Base-by-base conservation (phyloP, 371 early-diverging fungal genomes). In the Mucor plumbeus region DNA sequence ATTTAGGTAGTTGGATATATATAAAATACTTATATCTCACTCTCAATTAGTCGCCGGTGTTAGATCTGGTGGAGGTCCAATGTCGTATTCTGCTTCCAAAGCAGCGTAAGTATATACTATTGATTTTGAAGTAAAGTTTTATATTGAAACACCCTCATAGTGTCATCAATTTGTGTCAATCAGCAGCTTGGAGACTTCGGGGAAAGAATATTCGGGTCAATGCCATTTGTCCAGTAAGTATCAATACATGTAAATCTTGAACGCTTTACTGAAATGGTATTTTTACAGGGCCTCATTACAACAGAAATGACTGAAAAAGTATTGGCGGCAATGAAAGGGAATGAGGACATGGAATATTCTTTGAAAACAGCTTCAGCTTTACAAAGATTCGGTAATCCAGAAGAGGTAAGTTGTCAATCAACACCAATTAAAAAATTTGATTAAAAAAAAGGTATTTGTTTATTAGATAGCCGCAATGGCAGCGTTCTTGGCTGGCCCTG, bases 171-270 rank as follows among this genome's bases (percentile, higher is more conserved):
- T 56, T 86, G n/a, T 74, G 74, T 44, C 85, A 86, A 63, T 71
- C 81, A 0, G 64, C 75, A 9, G 69, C 87, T 9, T 85, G 69
- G 63, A 77, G 81, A 54, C 72, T 73, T 38, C 72, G 70, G 14
- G 76, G 84, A 14, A 80, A 74, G 4, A 76, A 83, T 47, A 73
- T 86, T 26, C 85, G 87, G 4, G 76, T 86, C 33, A 86, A 86
- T 65, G 85, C 86, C 7, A 65, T 86, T 36, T 85, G 85, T 50
- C 86, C 84, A 15, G 86, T 81, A 79, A 17, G 34, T 40, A 21
- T 13, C 0, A 4, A 4, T 8, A 21, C 19, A 41, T 41, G 7
- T 10, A 34, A 26, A 1, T 17, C 14, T 13, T 19, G 17, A 15
- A 21, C 31, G 4, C 4, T 21, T 21, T 21, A 14, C n/a, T 61